Evolutionary conservation across 805 yeast genomes (phyloP).

Genomic region (Wickerhamomyces subpelliculosus): DNA sequence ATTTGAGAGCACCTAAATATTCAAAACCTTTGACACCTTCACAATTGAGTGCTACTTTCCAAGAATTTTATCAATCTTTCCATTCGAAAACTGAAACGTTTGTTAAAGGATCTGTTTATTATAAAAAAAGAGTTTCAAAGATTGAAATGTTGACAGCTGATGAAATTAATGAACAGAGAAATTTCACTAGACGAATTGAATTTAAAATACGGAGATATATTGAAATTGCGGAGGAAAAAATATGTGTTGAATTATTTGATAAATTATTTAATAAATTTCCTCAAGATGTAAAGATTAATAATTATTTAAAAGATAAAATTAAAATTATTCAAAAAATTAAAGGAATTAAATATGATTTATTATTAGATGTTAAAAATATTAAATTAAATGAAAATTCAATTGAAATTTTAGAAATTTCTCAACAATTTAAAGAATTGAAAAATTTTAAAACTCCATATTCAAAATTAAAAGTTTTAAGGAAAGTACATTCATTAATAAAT

Average conservation of each 20-base stretch:
- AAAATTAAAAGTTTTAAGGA: constrained; percentile 9
- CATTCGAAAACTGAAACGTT: constrained; percentile 5
- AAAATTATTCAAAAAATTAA: constrained; percentile 7
- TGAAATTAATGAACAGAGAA: constrained; percentile 4
- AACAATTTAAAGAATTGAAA: constrained; percentile 3
- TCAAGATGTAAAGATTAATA: constrained; percentile 9
- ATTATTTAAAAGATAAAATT: constrained; percentile 11
- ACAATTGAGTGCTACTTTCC: constrained; percentile 12
- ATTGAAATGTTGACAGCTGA: constrained; percentile 3
- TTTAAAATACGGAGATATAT: constrained; percentile 4
- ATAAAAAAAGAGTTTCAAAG: not conserved
- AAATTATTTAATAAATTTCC: constrained; percentile 11
- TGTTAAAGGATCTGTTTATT: constrained; percentile 10
- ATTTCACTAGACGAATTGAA: constrained; percentile 1
- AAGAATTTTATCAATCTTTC: constrained; percentile 14
- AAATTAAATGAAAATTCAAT: constrained; percentile 6
- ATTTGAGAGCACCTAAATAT: constrained; percentile 17
- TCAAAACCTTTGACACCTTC: constrained; percentile 14
- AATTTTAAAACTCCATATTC: constrained; percentile 8
- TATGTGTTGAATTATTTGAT: constrained; percentile 9
- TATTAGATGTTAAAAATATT: constrained; percentile 14
- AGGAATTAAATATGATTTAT: constrained; percentile 10
- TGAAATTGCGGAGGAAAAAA: constrained; percentile 13
- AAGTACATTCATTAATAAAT: constrained; percentile 14
- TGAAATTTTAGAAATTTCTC: constrained; percentile 3